Conservation (phyloP, 2,329 filamentous ascomycete species). For the Rhynchosporium agropyri region DNA sequence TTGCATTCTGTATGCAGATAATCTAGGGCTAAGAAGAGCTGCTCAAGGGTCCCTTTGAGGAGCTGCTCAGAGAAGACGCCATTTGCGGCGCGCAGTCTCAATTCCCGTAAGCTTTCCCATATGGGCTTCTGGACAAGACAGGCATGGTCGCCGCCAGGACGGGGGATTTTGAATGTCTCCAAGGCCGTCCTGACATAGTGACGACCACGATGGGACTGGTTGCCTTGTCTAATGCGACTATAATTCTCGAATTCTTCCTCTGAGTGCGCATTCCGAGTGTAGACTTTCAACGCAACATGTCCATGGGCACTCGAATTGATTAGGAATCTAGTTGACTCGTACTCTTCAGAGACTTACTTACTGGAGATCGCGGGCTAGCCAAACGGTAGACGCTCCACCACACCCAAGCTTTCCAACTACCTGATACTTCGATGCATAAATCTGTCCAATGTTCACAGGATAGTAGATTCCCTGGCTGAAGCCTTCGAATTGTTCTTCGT, state of each 20-base stretch:
- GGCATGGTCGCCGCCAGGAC: conserved; percentile 25
- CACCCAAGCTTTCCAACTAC: conserved; percentile 16
- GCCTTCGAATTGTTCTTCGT: neutral
- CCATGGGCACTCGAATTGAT: neutral
- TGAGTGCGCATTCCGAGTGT: neutral
- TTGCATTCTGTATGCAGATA: conserved; percentile 36
- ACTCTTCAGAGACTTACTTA: neutral
- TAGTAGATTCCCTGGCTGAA: neutral
- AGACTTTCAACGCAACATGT: conserved; percentile 8
- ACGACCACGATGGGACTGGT: neutral
- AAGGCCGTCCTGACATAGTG: neutral
- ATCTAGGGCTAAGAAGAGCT: conserved; percentile 33
- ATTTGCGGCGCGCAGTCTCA: conserved; percentile 15
- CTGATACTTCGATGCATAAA: conserved; percentile 12
- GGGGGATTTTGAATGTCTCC: conserved; percentile 40
- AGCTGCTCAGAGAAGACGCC: neutral
- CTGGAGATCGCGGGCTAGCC: conserved; percentile 10
- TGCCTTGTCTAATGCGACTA: neutral
- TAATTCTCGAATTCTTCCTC: conserved; percentile 8
- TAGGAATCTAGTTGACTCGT: neutral
- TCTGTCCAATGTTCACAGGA: conserved; percentile 9
- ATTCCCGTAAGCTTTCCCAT: conserved; percentile 26
- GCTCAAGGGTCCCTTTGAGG: conserved; percentile 26
- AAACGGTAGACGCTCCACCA: conserved; percentile 13
- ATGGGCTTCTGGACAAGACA: conserved; percentile 36